Conservation (phyloP, 1,139 yeast species). For the Suhomyces choctaworum region DNA sequence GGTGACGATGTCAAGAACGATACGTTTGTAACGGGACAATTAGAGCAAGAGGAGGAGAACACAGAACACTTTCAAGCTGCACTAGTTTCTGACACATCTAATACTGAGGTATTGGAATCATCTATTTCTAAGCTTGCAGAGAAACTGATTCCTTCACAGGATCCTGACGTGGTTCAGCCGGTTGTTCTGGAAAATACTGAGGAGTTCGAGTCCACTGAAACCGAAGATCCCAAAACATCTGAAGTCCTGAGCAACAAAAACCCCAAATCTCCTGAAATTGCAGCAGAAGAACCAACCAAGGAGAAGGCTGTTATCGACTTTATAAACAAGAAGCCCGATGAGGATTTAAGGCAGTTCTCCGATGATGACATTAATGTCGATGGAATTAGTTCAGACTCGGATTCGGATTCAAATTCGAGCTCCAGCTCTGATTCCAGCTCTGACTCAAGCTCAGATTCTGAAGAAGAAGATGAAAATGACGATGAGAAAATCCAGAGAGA, state of each 20-base stretch:
- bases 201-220: neutral
- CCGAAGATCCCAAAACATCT: neutral
- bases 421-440: constrained; percentile 17
- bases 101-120: no score
- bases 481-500: constrained; percentile 22
- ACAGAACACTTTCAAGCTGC: no score
- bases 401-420: constrained; percentile 21
- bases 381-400: constrained; percentile 21
- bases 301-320: constrained; percentile 6
- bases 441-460: constrained; percentile 23
- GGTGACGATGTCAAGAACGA: no score
- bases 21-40: no score
- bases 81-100: no score
- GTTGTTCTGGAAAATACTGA: no score
- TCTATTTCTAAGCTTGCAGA: no score
- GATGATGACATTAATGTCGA: constrained; percentile 26
- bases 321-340: constrained; percentile 11
- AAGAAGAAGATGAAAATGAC: constrained; percentile 23
- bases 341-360: constrained; percentile 17
- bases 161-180: no score
- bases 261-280: neutral
- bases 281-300: neutral
- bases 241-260: neutral
- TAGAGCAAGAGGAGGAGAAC: no score
- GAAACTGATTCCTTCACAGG: no score